phyloP scores from a whole-genome alignment of 2,329 filamentous ascomycete genomes.

The Cytospora leucostoma region DNA sequence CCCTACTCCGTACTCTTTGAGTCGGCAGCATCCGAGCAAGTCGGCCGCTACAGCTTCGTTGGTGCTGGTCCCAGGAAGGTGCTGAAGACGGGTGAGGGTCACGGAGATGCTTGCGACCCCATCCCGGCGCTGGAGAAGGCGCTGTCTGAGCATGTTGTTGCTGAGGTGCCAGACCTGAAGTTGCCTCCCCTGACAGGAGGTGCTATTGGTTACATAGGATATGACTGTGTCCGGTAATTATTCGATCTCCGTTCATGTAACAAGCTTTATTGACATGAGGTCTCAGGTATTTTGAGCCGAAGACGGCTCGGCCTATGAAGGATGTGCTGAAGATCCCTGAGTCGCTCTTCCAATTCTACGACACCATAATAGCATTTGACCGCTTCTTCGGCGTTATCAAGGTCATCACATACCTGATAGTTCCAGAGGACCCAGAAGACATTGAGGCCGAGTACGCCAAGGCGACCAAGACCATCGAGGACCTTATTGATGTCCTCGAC shows the following conservation, averaged over 20 bases:
- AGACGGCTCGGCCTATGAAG: conserved; percentile 85
- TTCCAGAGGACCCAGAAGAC: conserved; percentile 58
- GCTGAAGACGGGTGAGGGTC: conserved; percentile 82
- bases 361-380: conserved; percentile 92
- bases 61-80: conserved; percentile 80
- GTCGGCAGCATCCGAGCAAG: conserved; percentile 89
- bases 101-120: conserved; percentile 83
- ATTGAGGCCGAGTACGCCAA: conserved; percentile 71
- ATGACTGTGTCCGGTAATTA: conserved; percentile 77
- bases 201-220: conserved; percentile 94
- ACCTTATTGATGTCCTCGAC: conserved; percentile 71
- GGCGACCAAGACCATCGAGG: conserved; percentile 64
- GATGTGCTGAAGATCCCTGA: conserved; percentile 89
- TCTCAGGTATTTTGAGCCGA: conserved; percentile 85
- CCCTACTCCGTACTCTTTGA: conserved; percentile 94
- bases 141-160: conserved; percentile 75
- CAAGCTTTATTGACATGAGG: conserved; percentile 2
- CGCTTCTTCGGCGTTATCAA: conserved; percentile 92
- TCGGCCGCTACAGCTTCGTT: conserved; percentile 94
- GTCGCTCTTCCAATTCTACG: conserved; percentile 94
- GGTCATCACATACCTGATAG: conserved; percentile 80
- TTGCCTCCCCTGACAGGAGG: conserved; percentile 88
- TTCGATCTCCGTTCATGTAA: not conserved
- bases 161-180: conserved; percentile 77
- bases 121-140: conserved; percentile 80